Conservation (phyloP, 306 rosid species). For the Cucurbita maxima region DNA sequence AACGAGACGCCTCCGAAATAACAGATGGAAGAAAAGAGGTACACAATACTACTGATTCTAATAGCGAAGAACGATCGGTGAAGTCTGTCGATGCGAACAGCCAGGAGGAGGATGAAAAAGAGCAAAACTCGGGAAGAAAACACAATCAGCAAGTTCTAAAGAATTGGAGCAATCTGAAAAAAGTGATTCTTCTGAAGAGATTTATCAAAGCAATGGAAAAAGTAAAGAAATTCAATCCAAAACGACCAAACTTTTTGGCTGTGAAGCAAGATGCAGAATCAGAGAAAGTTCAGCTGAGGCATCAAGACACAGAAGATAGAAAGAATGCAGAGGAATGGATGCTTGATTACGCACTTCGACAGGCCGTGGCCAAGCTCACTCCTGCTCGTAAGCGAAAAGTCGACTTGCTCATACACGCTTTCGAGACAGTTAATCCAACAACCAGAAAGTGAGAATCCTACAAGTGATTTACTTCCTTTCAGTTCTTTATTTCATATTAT, state of each 20-base stretch:
- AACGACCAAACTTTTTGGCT: constrained; percentile 42
- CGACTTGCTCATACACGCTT: constrained; percentile 79
- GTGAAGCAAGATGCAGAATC: constrained; percentile 36
- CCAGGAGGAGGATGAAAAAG: constrained; percentile 15
- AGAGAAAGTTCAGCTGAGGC: constrained; percentile 56
- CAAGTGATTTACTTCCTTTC: background rate
- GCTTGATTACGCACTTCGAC: constrained; percentile 87
- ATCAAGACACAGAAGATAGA: constrained; percentile 43
- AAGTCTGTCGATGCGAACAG: constrained; percentile 10
- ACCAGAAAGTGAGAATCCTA: constrained; percentile 15
- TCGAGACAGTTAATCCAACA: constrained; percentile 69
- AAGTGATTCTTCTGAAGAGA: constrained; percentile 58
- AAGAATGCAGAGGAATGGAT: constrained; percentile 87
- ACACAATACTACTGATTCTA: background rate
- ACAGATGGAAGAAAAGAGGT: constrained; percentile 7
- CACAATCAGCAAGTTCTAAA: constrained; percentile 24
- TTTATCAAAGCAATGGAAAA: constrained; percentile 74
- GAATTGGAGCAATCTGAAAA: constrained; percentile 80
- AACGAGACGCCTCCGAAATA: background rate
- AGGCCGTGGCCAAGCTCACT: constrained; percentile 61
- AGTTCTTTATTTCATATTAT: background rate
- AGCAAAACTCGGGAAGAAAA: constrained; percentile 20
- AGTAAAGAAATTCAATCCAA: constrained; percentile 46
- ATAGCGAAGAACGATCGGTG: constrained; percentile 10
- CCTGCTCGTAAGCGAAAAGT: constrained; percentile 83